Evolutionary conservation across 306 rosid species (phyloP).

Genomic region (Gynostemma pentaphyllum): DNA sequence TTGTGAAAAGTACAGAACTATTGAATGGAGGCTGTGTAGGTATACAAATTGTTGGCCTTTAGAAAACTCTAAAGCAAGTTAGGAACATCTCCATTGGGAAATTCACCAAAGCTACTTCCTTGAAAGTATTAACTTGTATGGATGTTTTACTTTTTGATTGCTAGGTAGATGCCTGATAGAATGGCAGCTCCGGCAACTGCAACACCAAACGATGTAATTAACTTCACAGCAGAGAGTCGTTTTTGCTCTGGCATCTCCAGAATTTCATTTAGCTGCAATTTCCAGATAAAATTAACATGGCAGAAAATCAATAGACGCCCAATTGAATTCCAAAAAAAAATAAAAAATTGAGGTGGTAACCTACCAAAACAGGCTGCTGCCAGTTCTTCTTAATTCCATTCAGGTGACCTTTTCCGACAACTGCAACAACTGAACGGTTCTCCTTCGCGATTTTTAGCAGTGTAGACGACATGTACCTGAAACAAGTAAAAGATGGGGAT

Average conservation of each 20-base stretch:
- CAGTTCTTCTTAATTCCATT: conserved; percentile 80
- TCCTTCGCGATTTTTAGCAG: conserved; percentile 57
- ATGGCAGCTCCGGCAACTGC: conserved; percentile 68
- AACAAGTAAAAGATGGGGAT: neutral
- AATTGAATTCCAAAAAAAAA: neutral
- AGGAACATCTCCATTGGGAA: neutral
- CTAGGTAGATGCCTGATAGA: conserved; percentile 60
- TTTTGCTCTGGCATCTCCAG: conserved; percentile 43
- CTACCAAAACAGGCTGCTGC: conserved; percentile 76
- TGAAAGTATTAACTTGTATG: neutral
- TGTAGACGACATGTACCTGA: conserved; percentile 76
- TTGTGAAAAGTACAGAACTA: neutral
- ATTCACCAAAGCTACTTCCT: neutral
- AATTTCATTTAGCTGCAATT: conserved; percentile 63
- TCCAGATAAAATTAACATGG: neutral
- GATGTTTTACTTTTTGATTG: conserved; percentile 51
- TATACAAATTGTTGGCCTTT: neutral
- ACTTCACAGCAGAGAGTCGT: conserved; percentile 25
- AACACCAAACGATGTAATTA: conserved; percentile 41
- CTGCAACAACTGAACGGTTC: conserved; percentile 66
- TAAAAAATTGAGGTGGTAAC: conserved; percentile 6
- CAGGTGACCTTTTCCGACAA: conserved; percentile 90
- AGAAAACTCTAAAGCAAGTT: neutral
- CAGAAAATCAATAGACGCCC: neutral
- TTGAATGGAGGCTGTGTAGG: neutral